Conservation (phyloP, 2,329 filamentous ascomycete species). For the Venturiaceae sp. region DNA sequence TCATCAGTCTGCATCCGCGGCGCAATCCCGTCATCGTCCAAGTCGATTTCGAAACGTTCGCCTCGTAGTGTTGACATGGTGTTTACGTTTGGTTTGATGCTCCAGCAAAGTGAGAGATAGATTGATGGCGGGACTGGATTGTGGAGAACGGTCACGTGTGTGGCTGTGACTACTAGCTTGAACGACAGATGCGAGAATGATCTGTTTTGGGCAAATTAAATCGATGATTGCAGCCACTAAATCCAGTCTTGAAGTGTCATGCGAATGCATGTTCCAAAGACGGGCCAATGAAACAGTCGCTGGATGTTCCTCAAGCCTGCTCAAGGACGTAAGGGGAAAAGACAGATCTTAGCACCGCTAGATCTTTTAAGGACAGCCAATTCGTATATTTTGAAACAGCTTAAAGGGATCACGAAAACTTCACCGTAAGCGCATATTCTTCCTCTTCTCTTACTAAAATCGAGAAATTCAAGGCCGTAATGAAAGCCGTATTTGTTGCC, state of each 20-base stretch:
- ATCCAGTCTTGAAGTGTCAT: not conserved
- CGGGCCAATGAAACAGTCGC: not conserved
- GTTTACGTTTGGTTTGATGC: not conserved
- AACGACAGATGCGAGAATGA: not conserved
- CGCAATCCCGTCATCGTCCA: slow-evolving; percentile 4
- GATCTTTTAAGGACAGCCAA: not conserved
- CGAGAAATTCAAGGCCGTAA: not conserved
- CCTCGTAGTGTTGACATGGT: slow-evolving; percentile 11
- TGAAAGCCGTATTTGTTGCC: not conserved
- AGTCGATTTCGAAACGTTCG: slow-evolving; percentile 10
- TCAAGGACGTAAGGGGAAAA: not conserved
- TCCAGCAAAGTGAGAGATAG: slow-evolving; percentile 2
- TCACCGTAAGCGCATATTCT: not conserved
- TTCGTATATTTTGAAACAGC: not conserved
- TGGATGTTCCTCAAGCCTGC: slow-evolving; percentile 13
- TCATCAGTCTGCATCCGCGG: not conserved
- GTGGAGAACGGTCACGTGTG: not conserved
- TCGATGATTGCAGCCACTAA: not conserved
- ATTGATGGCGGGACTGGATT: not conserved
- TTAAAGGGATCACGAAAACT: not conserved
- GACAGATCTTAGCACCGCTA: not conserved
- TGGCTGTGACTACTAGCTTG: not conserved
- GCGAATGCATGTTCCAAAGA: not conserved
- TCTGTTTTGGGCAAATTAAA: not conserved
- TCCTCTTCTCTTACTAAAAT: not conserved